A percentile compares a stretch with the other conserved stretches of the same genome.
Conservation (phyloP, 2,329 filamentous ascomycete genomes). For the Epichloe uncinata region DNA sequence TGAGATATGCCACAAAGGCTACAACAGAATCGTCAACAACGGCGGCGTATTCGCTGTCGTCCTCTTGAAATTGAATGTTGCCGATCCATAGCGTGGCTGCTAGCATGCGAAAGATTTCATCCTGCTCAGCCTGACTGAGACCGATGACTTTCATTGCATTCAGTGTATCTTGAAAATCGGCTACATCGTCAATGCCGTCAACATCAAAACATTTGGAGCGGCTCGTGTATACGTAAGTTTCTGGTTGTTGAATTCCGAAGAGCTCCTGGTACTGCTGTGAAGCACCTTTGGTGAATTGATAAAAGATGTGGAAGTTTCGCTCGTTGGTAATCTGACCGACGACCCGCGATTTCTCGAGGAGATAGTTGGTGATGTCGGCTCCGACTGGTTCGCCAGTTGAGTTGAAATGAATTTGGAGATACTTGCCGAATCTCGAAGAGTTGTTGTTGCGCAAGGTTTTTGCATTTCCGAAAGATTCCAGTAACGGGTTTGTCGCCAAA, state of each 20-base stretch:
- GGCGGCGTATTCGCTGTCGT: constrained; percentile 76
- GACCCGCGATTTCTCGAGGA: constrained; percentile 89
- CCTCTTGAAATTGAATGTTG: constrained; percentile 83
- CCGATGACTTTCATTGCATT: constrained; percentile 94
- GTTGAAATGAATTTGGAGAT: constrained; percentile 95
- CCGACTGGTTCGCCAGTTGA: constrained; percentile 79
- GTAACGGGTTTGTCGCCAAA: constrained; percentile 87
- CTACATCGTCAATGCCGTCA: constrained; percentile 79
- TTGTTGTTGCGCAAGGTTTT: constrained; percentile 99
- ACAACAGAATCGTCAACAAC: constrained; percentile 84
- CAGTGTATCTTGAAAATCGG: constrained; percentile 80
- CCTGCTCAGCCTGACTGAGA: constrained; percentile 74
- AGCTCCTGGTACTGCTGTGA: constrained; percentile 72
- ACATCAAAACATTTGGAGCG: constrained; percentile 91
- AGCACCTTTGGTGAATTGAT: constrained; percentile 94
- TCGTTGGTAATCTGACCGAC: constrained; percentile 92
- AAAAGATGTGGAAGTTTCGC: constrained; percentile 98
- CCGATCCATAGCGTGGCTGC: constrained; percentile 87
- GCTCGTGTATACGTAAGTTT: constrained; percentile 89
- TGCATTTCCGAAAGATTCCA: constrained; percentile 96
- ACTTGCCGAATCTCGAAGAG: constrained; percentile 96
- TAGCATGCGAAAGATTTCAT: constrained; percentile 93
- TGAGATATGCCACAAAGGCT: constrained; percentile 84
- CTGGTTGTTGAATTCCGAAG: constrained; percentile 85
- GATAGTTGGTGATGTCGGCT: constrained; percentile 95